Base-by-base conservation (phyloP, 2,329 filamentous ascomycete species). In the Delphinella strobiligena region DNA sequence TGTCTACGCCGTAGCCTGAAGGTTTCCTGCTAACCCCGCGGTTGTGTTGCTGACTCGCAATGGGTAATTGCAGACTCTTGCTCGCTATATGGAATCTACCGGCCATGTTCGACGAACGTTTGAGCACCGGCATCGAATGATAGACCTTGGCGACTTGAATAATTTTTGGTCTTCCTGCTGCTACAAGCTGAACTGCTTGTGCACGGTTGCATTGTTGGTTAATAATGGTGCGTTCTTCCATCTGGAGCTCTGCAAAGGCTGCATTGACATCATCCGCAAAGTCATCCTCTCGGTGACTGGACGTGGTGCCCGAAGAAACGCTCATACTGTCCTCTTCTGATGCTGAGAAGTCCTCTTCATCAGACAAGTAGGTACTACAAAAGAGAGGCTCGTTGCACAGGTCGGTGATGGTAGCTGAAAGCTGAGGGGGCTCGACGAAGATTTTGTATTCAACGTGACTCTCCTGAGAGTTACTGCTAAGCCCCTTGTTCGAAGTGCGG, bases 131-230 rank as follows among this genome's bases (percentile, higher is more conserved):
- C 22, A 32, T 34, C 12, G 38, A 32, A 27, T 19, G 34, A 27
- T 40, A 11, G 34, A 41, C 29, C 19, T 19, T 24, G 2, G 38
- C 36, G 3, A 41, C 39, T 15, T 34, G 34, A 37, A 58, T 46
- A 31, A 58, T 44, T 36, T 45, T 54, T 8, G 51, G 44, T 40
- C 49, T 52, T 19, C 53, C 54, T 3, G 48, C 49, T 9, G 49
- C 41, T n/a, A 53, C 48, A 4, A 58, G 37, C 9, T 37, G 47
- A 12, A 58, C 46, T 4, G 46, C 51, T 34, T 53, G 49, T 12
- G 54, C 54, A 36, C 43, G 41, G 31, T 37, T 46, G 37, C 50
- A 54, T 43, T 45, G 49, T 36, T 51, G 50, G 37, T 49, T 45
- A n/a, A 48, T 41, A 15, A 42, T 36, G 19, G 36, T 35, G 36